Evolutionary conservation across 148 eudicot genomes (phyloP).

Genomic region (Vaccinium vitisidaea): DNA sequence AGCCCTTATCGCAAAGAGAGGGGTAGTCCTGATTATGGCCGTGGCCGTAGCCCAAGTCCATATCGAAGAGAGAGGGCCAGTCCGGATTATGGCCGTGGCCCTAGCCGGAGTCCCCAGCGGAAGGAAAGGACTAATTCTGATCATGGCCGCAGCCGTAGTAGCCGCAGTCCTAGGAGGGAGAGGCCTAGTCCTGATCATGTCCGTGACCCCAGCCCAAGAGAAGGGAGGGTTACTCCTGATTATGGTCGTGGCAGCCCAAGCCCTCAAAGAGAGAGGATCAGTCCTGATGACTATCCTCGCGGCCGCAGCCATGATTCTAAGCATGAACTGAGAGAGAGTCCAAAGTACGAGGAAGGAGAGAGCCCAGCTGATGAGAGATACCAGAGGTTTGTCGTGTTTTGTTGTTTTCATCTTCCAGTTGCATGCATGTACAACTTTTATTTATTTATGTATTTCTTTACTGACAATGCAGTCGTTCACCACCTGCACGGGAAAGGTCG

Average conservation of each 20-base stretch:
- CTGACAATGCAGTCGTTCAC: background rate
- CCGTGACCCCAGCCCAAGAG: slow-evolving; percentile 32
- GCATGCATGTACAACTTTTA: background rate
- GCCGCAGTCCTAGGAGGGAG: slow-evolving; percentile 39
- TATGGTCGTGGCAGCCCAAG: slow-evolving; percentile 32
- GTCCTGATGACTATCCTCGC: slow-evolving; percentile 39
- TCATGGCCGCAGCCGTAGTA: background rate
- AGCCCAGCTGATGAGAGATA: too few species aligned
- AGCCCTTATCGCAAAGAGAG: slow-evolving; percentile 54
- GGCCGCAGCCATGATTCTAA: slow-evolving; percentile 36
- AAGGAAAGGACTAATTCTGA: slow-evolving; percentile 21
- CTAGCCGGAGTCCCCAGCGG: slow-evolving; percentile 21
- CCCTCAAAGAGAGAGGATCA: slow-evolving; percentile 36
- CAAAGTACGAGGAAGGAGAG: slow-evolving; percentile 40
- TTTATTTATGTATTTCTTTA: background rate
- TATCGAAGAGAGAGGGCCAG: slow-evolving; percentile 42
- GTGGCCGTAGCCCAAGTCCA: slow-evolving; percentile 49
- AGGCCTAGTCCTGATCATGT: slow-evolving; percentile 27
- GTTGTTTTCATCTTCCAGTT: background rate
- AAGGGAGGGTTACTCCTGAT: slow-evolving; percentile 27
- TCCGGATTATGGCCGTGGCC: slow-evolving; percentile 42
- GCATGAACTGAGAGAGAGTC: slow-evolving; percentile 36
- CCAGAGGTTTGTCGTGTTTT: background rate
- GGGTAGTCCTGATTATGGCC: slow-evolving; percentile 58
- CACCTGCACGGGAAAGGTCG: background rate